phyloP scores from a whole-genome alignment of 2,329 filamentous ascomycete species.

The Xylariaceae sp. region DNA sequence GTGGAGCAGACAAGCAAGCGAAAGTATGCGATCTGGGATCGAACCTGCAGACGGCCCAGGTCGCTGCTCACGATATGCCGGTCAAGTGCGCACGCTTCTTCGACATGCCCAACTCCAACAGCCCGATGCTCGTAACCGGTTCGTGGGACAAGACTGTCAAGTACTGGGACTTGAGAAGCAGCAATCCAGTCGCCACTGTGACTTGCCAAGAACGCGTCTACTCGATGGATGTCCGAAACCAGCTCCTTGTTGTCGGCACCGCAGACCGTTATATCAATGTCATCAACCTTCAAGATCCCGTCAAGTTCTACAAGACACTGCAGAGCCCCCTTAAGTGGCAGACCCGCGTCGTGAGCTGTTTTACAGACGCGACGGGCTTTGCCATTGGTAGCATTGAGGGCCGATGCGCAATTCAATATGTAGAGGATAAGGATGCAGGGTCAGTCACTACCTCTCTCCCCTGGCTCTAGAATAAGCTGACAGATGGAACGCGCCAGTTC shows the following conservation, averaged over 20 bases:
- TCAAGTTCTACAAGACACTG: constrained; percentile 90
- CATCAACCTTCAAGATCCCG: constrained; percentile 80
- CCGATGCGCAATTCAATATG: constrained; percentile 94
- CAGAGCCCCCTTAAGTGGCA: constrained; percentile 98
- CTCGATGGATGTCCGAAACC: constrained; percentile 82
- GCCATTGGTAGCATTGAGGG: constrained; percentile 96
- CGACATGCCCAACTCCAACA: constrained; percentile 53
- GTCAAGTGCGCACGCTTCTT: constrained; percentile 75
- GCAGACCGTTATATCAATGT: constrained; percentile 96
- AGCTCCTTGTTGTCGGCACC: constrained; percentile 84
- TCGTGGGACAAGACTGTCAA: constrained; percentile 88
- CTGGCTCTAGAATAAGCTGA: constrained; percentile 1
- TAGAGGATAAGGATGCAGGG: constrained; percentile 87
- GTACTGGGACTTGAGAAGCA: constrained; percentile 74
- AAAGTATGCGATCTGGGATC: constrained; percentile 81
- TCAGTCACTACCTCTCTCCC: constrained; percentile 27
- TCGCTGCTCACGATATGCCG: constrained; percentile 78
- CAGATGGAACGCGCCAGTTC: constrained; percentile 43
- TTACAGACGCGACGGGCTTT: constrained; percentile 83
- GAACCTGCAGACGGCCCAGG: constrained; percentile 58
- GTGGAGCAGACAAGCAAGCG: constrained; percentile 83
- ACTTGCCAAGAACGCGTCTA: constrained; percentile 74
- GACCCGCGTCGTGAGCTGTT: constrained; percentile 90
- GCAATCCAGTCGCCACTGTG: constrained; percentile 57
- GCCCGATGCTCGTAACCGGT: constrained; percentile 83